Conservation (phyloP, 495 filamentous ascomycete species). For the Cudoniella acicularis region DNA sequence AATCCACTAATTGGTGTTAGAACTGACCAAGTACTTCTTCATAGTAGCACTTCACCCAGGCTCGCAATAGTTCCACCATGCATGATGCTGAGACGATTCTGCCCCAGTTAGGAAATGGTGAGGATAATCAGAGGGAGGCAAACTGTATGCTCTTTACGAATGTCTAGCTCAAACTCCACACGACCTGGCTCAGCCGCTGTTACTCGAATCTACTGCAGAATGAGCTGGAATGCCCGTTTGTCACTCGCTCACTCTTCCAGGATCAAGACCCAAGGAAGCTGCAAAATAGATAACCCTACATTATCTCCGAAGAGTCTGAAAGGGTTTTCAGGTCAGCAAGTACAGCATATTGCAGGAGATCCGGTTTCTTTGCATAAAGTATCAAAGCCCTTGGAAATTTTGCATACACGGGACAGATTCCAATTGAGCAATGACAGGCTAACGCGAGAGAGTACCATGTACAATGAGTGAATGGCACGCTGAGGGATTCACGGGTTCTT, state of each 20-base stretch:
- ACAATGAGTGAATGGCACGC: too few relatives aligned
- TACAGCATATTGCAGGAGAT: too few relatives aligned
- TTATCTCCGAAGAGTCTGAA: constrained; percentile 39
- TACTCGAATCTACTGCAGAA: constrained; percentile 60
- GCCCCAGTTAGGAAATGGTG: constrained; percentile 2
- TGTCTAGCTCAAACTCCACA: constrained; percentile 84
- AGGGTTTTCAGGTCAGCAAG: too few relatives aligned
- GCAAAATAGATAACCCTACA: constrained; percentile 26
- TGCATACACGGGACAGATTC: too few relatives aligned
- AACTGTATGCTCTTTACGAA: constrained; percentile 87
- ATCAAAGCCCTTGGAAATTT: too few relatives aligned
- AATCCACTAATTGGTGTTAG: constrained; percentile 58
- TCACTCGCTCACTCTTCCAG: too few relatives aligned
- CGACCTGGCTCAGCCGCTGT: constrained; percentile 70
- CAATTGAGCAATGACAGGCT: too few relatives aligned
- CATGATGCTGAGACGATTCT: constrained; percentile 88
- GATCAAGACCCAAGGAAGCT: too few relatives aligned
- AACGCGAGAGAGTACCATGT: too few relatives aligned
- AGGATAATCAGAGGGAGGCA: constrained; percentile 9
- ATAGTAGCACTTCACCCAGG: constrained; percentile 53
- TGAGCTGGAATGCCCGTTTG: background rate
- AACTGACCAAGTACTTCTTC: background rate
- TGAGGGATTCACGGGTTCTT: too few relatives aligned
- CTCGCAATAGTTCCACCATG: constrained; percentile 95
- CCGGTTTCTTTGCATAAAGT: too few relatives aligned